phyloP scores from a whole-genome alignment of 1,284 basidiomycete species.

The Ganoderma sinense region DNA sequence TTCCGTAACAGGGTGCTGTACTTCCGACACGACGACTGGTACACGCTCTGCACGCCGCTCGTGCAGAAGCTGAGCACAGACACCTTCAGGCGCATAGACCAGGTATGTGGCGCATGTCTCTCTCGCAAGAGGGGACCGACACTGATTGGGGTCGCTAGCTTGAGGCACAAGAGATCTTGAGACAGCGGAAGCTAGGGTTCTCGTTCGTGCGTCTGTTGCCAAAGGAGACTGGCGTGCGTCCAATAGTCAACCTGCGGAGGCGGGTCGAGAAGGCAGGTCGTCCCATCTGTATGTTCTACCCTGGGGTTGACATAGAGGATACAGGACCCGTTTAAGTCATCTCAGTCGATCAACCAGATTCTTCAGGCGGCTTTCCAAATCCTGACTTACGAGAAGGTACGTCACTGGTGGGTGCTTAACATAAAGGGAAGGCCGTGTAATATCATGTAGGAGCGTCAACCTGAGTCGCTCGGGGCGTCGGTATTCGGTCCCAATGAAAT shows the following conservation, averaged over 20 bases:
- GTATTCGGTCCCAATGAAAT: constrained; percentile 88
- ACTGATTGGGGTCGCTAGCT: constrained; percentile 44
- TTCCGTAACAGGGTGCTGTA: constrained; percentile 91
- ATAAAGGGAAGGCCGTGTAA: background rate
- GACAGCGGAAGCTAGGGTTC: constrained; percentile 78
- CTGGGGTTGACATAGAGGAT: constrained; percentile 1
- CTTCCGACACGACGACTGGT: constrained; percentile 96
- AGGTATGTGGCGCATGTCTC: constrained; percentile 46
- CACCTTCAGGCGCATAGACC: constrained; percentile 71
- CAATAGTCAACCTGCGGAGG: constrained; percentile 91
- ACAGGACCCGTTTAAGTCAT: constrained; percentile 19
- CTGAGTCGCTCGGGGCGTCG: constrained; percentile 76
- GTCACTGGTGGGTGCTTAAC: background rate
- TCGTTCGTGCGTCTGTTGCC: constrained; percentile 91
- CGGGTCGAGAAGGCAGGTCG: constrained; percentile 49
- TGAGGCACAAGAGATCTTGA: constrained; percentile 70
- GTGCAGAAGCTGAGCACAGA: constrained; percentile 72
- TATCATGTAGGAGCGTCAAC: constrained; percentile 62
- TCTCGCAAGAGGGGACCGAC: background rate
- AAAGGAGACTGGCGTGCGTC: constrained; percentile 94
- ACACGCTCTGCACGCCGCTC: constrained; percentile 81
- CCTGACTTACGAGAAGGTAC: constrained; percentile 86
- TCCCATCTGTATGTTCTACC: no score
- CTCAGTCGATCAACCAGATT: constrained; percentile 85
- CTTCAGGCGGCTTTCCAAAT: constrained; percentile 87